Evolutionary conservation across 345 rosid genomes (phyloP), one percentile per base, ranked within the genome.

Genomic region (Nasturtium officinale): DNA sequence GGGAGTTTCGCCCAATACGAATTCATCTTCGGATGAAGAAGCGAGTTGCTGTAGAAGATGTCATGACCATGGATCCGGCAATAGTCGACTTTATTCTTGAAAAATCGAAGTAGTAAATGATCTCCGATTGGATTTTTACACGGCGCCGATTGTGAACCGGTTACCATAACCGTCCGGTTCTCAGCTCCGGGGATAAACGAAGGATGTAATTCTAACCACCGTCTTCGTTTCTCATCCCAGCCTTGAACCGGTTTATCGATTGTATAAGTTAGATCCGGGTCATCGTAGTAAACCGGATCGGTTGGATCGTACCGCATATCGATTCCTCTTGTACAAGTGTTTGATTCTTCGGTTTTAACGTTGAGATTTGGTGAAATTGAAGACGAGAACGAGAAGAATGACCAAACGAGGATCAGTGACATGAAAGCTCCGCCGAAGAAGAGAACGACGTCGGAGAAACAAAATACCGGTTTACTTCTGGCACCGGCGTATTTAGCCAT

Each of bases 21-120:
- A 26, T 35, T 35, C 99, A 94, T 94, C 56, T 86, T 86, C 56
- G 87, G 96, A 28, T 94, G 87, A 29, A 94, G 80, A 38, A 94
- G 74, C n/a, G 82, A 85, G 74, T 88, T 88, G 78, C 84, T 91
- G 83, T 94, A 94, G 78, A 87, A 94, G 29, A 94, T 85, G 21
- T 89, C 97, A 77, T 82, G 80, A 47, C 91, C 91, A 76, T 94
- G 99, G 81, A 88, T 80, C 50, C 97, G 79, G 54, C 96, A 87
- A 82, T 94, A 91, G 47, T 94, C 97, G 10, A 94, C 99, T 73
- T 95, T 95, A 76, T 95, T 95, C 75, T 91, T 95, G 52, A 95
- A 95, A 51, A 84, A 84, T 17, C 97, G 73, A n/a, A 95, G 65
- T 28, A 91, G 82, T 4, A 95, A 66, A 76, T 95, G 95, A 51